Percentiles rank a stretch among this genome's conserved stretches.
Evolutionary conservation across 441 rosid genomes (phyloP).

Genomic region (Manihot esculenta): DNA sequence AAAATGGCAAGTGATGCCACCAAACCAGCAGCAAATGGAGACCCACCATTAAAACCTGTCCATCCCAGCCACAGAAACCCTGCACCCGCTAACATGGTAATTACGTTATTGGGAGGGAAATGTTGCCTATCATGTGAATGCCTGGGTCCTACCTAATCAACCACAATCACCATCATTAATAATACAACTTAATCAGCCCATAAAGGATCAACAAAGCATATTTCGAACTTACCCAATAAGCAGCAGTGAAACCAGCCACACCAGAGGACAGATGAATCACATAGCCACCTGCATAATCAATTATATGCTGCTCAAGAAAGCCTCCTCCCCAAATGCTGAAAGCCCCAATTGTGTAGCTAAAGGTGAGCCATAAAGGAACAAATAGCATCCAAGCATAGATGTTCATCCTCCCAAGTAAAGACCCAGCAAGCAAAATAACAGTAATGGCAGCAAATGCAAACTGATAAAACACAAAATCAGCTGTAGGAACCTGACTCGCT

Average conservation of each 20-base stretch:
- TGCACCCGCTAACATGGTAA: slow-evolving; percentile 57
- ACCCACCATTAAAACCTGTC: slow-evolving; percentile 73
- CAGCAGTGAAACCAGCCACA: slow-evolving; percentile 71
- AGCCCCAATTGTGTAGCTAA: slow-evolving; percentile 53
- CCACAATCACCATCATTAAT: background rate
- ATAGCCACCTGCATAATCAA: slow-evolving; percentile 67
- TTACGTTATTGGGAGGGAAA: slow-evolving; percentile 58
- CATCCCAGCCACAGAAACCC: slow-evolving; percentile 71
- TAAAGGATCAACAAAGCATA: too few species aligned
- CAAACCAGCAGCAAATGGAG: slow-evolving; percentile 39
- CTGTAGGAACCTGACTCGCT: slow-evolving; percentile 19
- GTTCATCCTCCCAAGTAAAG: slow-evolving; percentile 69
- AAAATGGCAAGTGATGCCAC: slow-evolving; percentile 48
- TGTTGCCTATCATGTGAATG: slow-evolving; percentile 51
- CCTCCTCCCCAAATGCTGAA: slow-evolving; percentile 54
- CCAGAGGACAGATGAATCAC: slow-evolving; percentile 72
- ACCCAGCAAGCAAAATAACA: slow-evolving; percentile 51
- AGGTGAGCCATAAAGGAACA: slow-evolving; percentile 61
- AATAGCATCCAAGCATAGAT: slow-evolving; percentile 71
- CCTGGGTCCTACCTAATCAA: slow-evolving; percentile 49
- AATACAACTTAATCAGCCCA: background rate
- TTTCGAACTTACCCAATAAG: slow-evolving; percentile 60
- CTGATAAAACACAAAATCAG: slow-evolving; percentile 49
- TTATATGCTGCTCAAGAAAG: slow-evolving; percentile 30
- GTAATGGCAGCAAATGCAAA: slow-evolving; percentile 74